Percentiles rank a stretch among this genome's conserved stretches.
These are phyloP conservation scores for Eragrostis tef DNA, from an alignment of 202 grass and related monocot species.

Conservation along the genomic window DNA sequence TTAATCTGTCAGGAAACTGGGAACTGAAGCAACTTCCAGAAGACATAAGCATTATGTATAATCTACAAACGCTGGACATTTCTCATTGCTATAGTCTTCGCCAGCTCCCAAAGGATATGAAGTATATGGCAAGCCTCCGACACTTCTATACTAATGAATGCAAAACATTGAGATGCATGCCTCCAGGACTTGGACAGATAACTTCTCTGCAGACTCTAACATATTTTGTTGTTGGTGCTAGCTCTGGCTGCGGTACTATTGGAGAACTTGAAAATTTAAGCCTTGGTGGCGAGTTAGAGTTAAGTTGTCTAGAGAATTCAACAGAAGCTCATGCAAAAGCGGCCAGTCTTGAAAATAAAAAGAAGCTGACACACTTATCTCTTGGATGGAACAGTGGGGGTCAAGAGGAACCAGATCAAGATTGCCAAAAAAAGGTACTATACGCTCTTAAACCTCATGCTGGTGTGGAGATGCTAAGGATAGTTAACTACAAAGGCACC, in stretches of 20 bases:
- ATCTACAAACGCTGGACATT: slow-evolving; percentile 42
- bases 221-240: slow-evolving; percentile 29
- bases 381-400: background rate
- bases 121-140: slow-evolving; percentile 48
- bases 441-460: slow-evolving; percentile 40
- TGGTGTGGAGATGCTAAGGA: background rate
- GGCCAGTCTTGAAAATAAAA: slow-evolving; percentile 1
- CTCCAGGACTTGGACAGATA: slow-evolving; percentile 36
- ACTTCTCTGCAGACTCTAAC: slow-evolving; percentile 53
- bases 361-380: slow-evolving; percentile 29
- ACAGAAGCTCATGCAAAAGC: slow-evolving; percentile 4
- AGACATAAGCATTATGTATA: slow-evolving; percentile 20
- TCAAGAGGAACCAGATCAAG: background rate
- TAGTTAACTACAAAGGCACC: background rate
- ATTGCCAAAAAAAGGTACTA: slow-evolving; percentile 23
- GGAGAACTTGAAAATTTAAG: slow-evolving; percentile 35
- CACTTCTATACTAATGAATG: slow-evolving; percentile 39
- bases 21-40: background rate
- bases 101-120: slow-evolving; percentile 36
- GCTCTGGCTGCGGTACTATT: background rate
- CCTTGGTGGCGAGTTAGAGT: slow-evolving; percentile 23
- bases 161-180: slow-evolving; percentile 6
- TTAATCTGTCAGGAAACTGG: background rate
- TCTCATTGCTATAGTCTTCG: rapidly evolving
- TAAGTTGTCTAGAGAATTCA: slow-evolving; percentile 33